Percentiles rank a stretch among this genome's conserved stretches.
Conservation (phyloP, 1,284 basidiomycete species). For the Coriolopsis trogii region DNA sequence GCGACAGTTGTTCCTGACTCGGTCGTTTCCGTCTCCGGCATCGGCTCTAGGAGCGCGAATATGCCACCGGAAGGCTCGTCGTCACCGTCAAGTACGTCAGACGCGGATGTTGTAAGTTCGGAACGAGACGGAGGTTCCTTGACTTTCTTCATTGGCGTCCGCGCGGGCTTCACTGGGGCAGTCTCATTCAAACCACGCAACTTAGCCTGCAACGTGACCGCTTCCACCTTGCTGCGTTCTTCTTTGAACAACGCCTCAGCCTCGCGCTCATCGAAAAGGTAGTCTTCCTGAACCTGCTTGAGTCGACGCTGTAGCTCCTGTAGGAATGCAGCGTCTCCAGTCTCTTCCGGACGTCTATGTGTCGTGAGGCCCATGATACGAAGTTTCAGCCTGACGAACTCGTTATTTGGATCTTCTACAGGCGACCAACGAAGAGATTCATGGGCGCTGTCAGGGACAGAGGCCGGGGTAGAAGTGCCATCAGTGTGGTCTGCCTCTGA, state of each 20-base stretch:
- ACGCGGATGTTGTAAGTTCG: conserved; percentile 4
- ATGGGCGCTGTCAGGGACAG: conserved; percentile 16
- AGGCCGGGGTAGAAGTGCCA: conserved; percentile 8
- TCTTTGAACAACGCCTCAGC: conserved; percentile 62
- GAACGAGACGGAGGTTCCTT: conserved; percentile 18
- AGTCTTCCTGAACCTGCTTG: conserved; percentile 60
- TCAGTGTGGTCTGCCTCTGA: conserved; percentile 3
- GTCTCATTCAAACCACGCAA: conserved; percentile 44
- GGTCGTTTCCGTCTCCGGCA: conserved; percentile 54
- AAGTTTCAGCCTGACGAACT: conserved; percentile 65
- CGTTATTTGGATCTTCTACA: conserved; percentile 61
- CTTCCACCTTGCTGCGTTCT: conserved; percentile 59
- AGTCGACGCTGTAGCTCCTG: conserved; percentile 57
- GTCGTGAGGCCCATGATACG: conserved; percentile 49
- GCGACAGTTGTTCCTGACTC: conserved; percentile 58
- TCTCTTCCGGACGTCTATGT: conserved; percentile 36
- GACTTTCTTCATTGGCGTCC: neutral
- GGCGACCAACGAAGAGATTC: conserved; percentile 34
- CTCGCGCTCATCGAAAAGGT: conserved; percentile 76
- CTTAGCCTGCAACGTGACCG: conserved; percentile 52
- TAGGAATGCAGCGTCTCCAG: conserved; percentile 43
- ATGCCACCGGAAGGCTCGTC: conserved; percentile 68
- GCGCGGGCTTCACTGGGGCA: conserved; percentile 4
- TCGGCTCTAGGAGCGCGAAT: conserved; percentile 79
- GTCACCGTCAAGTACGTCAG: conserved; percentile 55